phyloP scores from a whole-genome alignment of 1,139 yeast species.

The Geotrichum aggregatum region DNA sequence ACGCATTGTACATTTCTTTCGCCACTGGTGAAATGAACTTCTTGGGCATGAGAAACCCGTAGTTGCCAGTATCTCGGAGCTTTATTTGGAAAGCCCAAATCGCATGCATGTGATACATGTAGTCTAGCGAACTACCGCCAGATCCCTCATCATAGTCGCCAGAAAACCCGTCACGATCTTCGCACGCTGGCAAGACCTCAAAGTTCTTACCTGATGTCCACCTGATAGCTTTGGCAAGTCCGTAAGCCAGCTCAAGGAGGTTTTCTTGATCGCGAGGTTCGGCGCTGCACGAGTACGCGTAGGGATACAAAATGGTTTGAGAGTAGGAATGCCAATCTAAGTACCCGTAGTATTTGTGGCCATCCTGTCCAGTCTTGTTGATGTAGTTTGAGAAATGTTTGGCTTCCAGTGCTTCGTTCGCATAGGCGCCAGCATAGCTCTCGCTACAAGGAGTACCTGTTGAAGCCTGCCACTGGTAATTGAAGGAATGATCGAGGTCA shows the following conservation, averaged over 20 bases:
- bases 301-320: constrained; percentile 77
- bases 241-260: constrained; percentile 74
- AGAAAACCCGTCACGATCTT: constrained; percentile 52
- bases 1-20: constrained; percentile 62
- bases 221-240: constrained; percentile 69
- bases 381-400: constrained; percentile 59
- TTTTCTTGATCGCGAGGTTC: constrained; percentile 76
- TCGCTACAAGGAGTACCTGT: constrained; percentile 60
- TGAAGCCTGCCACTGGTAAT: constrained; percentile 59
- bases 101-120: constrained; percentile 77
- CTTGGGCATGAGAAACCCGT: constrained; percentile 76
- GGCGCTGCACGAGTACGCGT: constrained; percentile 70
- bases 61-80: constrained; percentile 76
- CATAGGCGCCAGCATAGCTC: constrained; percentile 66
- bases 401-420: constrained; percentile 76
- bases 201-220: constrained; percentile 58
- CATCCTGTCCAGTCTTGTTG: constrained; percentile 48
- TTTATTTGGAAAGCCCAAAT: constrained; percentile 82
- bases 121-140: constrained; percentile 77
- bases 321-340: constrained; percentile 82
- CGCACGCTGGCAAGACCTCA: constrained; percentile 71
- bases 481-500: constrained; percentile 83
- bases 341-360: constrained; percentile 66
- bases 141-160: constrained; percentile 59
- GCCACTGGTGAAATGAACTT: constrained; percentile 74